These are phyloP conservation scores for Drosera spatulata DNA, from an alignment of 179 eudicot species.

Conservation along the genomic window DNA sequence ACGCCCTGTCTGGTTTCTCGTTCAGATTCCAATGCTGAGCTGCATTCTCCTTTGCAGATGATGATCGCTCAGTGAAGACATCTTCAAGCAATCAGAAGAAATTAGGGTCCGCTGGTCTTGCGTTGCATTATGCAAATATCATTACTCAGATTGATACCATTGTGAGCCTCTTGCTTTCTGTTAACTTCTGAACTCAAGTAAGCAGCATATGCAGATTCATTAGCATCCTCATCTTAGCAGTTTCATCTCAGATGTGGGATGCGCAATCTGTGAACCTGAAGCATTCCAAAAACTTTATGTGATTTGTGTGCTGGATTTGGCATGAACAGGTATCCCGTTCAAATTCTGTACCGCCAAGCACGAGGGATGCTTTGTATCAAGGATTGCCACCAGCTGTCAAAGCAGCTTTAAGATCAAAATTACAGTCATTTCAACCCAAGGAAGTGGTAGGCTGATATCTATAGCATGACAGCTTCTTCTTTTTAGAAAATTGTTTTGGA, in stretches of 20 bases:
- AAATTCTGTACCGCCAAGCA: slow-evolving; percentile 77
- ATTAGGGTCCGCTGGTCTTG: slow-evolving; percentile 88
- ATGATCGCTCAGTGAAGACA: slow-evolving; percentile 17
- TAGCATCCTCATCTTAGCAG: too few species aligned
- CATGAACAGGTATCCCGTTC: slow-evolving; percentile 74
- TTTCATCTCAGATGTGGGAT: too few species aligned
- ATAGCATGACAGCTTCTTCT: too few species aligned
- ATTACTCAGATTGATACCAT: slow-evolving; percentile 87
- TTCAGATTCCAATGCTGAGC: background rate
- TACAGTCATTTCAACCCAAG: slow-evolving; percentile 53
- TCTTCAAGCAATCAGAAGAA: slow-evolving; percentile 39
- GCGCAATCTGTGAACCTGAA: too few species aligned
- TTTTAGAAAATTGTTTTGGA: too few species aligned
- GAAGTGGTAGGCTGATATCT: slow-evolving; percentile 48
- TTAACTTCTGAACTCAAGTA: background rate
- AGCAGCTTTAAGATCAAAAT: slow-evolving; percentile 64
- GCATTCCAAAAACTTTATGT: too few species aligned
- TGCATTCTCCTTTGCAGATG: slow-evolving; percentile 18
- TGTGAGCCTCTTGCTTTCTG: slow-evolving; percentile 31
- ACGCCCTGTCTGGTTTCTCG: background rate
- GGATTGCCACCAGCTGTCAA: slow-evolving; percentile 85
- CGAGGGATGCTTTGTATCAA: slow-evolving; percentile 86
- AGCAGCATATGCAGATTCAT: too few species aligned
- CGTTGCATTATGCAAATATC: slow-evolving; percentile 91
- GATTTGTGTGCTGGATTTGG: background rate